Base-by-base conservation (phyloP, 805 yeast species). In the Candida orba region DNA sequence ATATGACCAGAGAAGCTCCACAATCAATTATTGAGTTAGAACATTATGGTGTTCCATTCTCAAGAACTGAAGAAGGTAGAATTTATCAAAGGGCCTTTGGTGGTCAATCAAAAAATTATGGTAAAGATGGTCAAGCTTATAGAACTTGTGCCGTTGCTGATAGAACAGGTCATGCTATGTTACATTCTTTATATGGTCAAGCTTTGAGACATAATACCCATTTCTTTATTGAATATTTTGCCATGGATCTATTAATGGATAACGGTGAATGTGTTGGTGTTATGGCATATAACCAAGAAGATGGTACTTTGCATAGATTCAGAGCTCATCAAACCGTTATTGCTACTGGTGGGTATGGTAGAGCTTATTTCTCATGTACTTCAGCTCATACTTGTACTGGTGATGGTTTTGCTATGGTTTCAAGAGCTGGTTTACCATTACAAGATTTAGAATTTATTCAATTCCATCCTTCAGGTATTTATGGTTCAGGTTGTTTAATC, bases 381-480 rank as follows among this genome's bases (percentile, higher is more conserved):
- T 90, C 98, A 47, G 98, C 98, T 41, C 99, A 91, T 75, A 93
- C 99, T 48, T 91, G 99, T 79, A 91, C 99, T 44, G 99, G 99
- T 75, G 99, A 91, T 68, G 99, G 99, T 66, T 81, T 75, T 62
- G 99, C 97, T 54, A 91, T 91, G 99, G 98, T 89, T 50, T 71
- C 97, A 40, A 81, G 99, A 71, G 99, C 99, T 43, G 99, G 99
- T 50, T 79, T 91, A 67, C 99, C 99, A 47, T 76, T 91, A 62
- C 95, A 91, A 72, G 99, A 91, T 71, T 74, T 91, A 69, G 99
- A 91, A 73, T 91, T 91, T 64, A 90, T 91, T 50, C 99, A 91
- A 73, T 91, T 91, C 88, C 99, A 91, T 70, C 99, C 99, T 44
- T 89, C 98, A 23, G 99, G 99, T 78, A 93, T 91, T 69, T 91